Conservation (phyloP, 2,329 filamentous ascomycete species). For the Talaromyces sp. region DNA sequence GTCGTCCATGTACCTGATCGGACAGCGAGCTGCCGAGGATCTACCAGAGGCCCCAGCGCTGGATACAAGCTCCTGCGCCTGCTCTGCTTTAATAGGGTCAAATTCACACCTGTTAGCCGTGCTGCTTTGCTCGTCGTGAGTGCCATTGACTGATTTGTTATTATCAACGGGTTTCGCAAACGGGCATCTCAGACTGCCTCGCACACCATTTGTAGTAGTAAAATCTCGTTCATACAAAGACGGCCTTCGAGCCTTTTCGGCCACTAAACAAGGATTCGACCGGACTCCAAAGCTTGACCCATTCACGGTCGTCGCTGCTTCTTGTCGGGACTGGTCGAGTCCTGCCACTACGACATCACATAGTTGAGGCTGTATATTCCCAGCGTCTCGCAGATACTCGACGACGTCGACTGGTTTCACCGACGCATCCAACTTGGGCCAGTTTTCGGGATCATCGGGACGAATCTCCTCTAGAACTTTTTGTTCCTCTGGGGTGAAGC, state of each 20-base stretch:
- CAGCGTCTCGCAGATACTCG: slow-evolving; percentile 53
- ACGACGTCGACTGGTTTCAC: slow-evolving; percentile 60
- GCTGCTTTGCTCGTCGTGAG: slow-evolving; percentile 27
- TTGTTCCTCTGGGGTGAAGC: slow-evolving; percentile 27
- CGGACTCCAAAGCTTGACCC: slow-evolving; percentile 24
- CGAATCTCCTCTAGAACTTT: slow-evolving; percentile 26
- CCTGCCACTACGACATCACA: slow-evolving; percentile 33
- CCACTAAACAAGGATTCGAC: slow-evolving; percentile 37
- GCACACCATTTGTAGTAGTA: slow-evolving; percentile 77
- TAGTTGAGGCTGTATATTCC: slow-evolving; percentile 59
- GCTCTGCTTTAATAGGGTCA: slow-evolving; percentile 53
- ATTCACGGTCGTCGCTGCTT: slow-evolving; percentile 13
- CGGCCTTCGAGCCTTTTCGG: slow-evolving; percentile 53
- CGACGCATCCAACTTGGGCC: slow-evolving; percentile 53
- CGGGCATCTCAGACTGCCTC: slow-evolving; percentile 74
- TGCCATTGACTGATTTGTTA: slow-evolving; percentile 31
- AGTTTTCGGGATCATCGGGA: slow-evolving; percentile 26
- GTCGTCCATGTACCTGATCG: slow-evolving; percentile 87
- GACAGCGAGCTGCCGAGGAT: slow-evolving; percentile 64
- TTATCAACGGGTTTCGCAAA: slow-evolving; percentile 56
- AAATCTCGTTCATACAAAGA: slow-evolving; percentile 81
- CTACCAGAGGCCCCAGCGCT: slow-evolving; percentile 34
- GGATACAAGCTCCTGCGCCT: slow-evolving; percentile 40
- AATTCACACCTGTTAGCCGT: slow-evolving; percentile 41
- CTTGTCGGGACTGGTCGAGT: slow-evolving; percentile 13